A percentile compares a stretch with the other conserved stretches of the same genome.
Conservation (phyloP, 371 early-diverging fungal genomes). For the Mucor velutinosus region DNA sequence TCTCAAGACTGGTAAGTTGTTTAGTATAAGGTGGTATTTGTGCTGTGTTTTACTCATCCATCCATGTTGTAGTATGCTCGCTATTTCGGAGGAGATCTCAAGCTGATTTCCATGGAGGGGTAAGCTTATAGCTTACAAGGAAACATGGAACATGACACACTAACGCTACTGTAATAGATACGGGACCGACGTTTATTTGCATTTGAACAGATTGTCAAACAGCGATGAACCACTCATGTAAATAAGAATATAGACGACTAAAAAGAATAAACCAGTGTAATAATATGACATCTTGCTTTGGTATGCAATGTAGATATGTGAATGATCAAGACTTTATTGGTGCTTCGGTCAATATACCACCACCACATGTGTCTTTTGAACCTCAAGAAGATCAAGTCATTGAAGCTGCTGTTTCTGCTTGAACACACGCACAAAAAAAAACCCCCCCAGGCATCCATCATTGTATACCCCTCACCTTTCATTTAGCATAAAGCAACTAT, state of each 20-base stretch:
- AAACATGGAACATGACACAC: not conserved
- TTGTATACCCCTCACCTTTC: not conserved
- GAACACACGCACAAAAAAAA: not conserved
- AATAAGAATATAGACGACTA: slow-evolving; percentile 10
- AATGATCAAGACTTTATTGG: slow-evolving; percentile 9
- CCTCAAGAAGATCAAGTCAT: slow-evolving; percentile 1
- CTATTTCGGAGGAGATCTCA: slow-evolving; percentile 95
- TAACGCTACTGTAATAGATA: slow-evolving; percentile 45
- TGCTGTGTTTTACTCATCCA: not conserved
- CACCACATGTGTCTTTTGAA: not conserved
- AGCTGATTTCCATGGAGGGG: slow-evolving; percentile 95
- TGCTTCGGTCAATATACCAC: not conserved
- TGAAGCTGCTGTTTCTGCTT: slow-evolving; percentile 11
- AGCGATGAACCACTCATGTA: slow-evolving; percentile 85
- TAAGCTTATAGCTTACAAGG: slow-evolving; percentile 24
- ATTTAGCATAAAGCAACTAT: not conserved
- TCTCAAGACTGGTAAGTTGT: slow-evolving; percentile 70
- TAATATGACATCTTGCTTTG: slow-evolving; percentile 1
- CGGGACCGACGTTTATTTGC: slow-evolving; percentile 95
- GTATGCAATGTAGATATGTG: not conserved
- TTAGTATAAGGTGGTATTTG: not conserved
- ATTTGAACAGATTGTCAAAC: slow-evolving; percentile 87
- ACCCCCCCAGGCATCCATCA: not conserved
- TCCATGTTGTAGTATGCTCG: slow-evolving; percentile 66
- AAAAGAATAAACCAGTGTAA: slow-evolving; percentile 1